Base-by-base conservation (phyloP, 371 early-diverging fungal species). In the Sanchytrium tribonematis region DNA sequence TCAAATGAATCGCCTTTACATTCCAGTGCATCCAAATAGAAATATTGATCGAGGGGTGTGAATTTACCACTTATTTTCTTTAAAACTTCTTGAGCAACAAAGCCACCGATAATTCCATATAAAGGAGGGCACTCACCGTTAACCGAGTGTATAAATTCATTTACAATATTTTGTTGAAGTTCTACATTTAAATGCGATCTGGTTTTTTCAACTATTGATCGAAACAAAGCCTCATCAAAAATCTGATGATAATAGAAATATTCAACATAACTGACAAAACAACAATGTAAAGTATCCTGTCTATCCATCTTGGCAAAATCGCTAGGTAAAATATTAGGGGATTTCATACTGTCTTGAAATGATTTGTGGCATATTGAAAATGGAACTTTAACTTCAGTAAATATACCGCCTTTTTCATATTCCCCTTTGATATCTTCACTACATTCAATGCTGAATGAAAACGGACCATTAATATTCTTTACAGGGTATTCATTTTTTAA, bases 71-170 rank as follows among this genome's bases (percentile, higher is more conserved):
- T 89, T 80, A 82, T 79, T 16, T 81, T 84, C 84, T 99, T 99
- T 30, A 99, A 82, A 12, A 95, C 97, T 80, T 99, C 99, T 80
- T 99, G 99, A 27, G 98, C 98, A 30, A 90, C 91, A 67, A 98
- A 80, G 70, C 99, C 99, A 73, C 99, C 99, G 74, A 96, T 82
- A 28, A 98, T 87, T 28, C 98, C 97, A 27, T 83, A 83, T 90
- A 99, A 93, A 5, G 99, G 98, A n/a, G 94, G 80, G 69, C 98
- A 72, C 72, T 91, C 89, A 70, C 94, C 96, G 12, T 81, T 72
- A 1, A 93, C 86, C 76, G 90, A 88, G 74, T 82, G 91, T 30
- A 93, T 80, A 28, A 97, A 80, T 75, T 88, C 84, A 74, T 86
- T 87, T 68, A 96, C 80, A 29, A 93, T 75, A 74, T 91, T 87